Evolutionary conservation across 768 basidiomycete species (phyloP).

Genomic region (Chiua virens): DNA sequence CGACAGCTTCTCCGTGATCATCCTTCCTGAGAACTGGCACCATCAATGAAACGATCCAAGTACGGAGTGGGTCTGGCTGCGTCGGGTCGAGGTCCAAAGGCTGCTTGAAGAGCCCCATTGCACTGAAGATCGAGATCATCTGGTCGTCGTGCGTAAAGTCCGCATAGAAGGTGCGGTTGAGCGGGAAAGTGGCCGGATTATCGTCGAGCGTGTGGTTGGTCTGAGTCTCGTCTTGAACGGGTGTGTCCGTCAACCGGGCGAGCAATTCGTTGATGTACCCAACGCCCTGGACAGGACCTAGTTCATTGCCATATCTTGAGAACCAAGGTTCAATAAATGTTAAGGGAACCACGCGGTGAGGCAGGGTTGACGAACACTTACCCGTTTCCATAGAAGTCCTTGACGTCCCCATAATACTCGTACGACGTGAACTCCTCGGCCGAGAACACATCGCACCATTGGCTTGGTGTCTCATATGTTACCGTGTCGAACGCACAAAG

Average conservation of each 20-base stretch:
- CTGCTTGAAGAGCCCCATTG: constrained; percentile 52
- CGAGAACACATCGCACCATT: constrained; percentile 69
- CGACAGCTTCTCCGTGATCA: constrained; percentile 67
- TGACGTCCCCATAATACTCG: constrained; percentile 67
- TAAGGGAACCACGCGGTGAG: no score
- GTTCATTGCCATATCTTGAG: constrained; percentile 59
- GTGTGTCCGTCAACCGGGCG: constrained; percentile 63
- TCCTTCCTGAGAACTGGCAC: constrained; percentile 71
- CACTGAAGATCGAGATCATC: constrained; percentile 70
- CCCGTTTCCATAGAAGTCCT: constrained; percentile 77
- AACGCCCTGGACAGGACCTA: constrained; percentile 76
- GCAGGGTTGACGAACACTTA: constrained; percentile 21
- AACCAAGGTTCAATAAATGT: background rate
- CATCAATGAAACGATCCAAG: constrained; percentile 55
- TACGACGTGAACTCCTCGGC: constrained; percentile 56
- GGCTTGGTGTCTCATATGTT: constrained; percentile 46
- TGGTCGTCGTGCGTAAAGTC: constrained; percentile 88
- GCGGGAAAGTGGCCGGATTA: constrained; percentile 67
- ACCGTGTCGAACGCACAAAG: constrained; percentile 78
- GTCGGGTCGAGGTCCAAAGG: constrained; percentile 24
- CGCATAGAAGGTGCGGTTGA: constrained; percentile 61
- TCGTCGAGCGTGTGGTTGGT: constrained; percentile 73
- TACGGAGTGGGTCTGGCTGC: constrained; percentile 21
- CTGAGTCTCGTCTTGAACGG: constrained; percentile 68
- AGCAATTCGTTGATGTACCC: constrained; percentile 87